Base-by-base conservation (phyloP, 164 flowering plant genomes). In the Tetrastigma voinierianum region DNA sequence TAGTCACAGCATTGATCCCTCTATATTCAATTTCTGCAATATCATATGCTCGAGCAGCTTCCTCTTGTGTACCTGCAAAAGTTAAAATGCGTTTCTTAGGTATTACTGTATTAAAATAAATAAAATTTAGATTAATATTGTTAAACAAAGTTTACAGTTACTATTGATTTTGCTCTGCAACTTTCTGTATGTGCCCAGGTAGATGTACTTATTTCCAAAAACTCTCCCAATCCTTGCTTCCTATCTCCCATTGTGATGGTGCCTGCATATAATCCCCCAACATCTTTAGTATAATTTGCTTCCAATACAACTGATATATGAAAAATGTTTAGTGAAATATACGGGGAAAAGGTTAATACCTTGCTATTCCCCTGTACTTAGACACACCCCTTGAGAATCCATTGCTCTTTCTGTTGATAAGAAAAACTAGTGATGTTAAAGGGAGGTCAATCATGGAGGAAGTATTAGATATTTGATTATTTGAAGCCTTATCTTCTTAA, bases 211-310 rank as follows among this genome's bases (percentile, higher is more conserved):
- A 77, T 87, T 86, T 60, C 90, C 90, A 43, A 84, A 86, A 45
- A 84, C 87, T 70, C 90, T 81, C 32, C 90, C 90, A 11, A 86
- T 86, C 68, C 93, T 83, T 66, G 90, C 90, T 75, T 88, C 90
- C 89, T 90, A 88, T 82, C 90, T 80, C 23, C 90, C 90, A 74
- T 85, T 83, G 64, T 85, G 85, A 72, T 83, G 89, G 67, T 83
- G 87, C 79, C 88, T 84, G 79, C 66, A 72, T 24, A 45, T 17
- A 44, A 47, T 54, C 19, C 44, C 47, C 47, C 51, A 16, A 61
- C 16, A 1, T 7, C 10, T 11, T 9, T 2, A 57, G 60, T n/a
- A 40, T 45, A 20, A 6, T 17, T 13, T n/a, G 14, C 10, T 61
- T 13, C n/a, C 40, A 4, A 1, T 24, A 24, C 32, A 24, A 24